Evolutionary conservation across 106 monocot genomes (phyloP), one percentile per base, ranked within the genome.

Genomic region (Phalaenopsis aphrodite): DNA sequence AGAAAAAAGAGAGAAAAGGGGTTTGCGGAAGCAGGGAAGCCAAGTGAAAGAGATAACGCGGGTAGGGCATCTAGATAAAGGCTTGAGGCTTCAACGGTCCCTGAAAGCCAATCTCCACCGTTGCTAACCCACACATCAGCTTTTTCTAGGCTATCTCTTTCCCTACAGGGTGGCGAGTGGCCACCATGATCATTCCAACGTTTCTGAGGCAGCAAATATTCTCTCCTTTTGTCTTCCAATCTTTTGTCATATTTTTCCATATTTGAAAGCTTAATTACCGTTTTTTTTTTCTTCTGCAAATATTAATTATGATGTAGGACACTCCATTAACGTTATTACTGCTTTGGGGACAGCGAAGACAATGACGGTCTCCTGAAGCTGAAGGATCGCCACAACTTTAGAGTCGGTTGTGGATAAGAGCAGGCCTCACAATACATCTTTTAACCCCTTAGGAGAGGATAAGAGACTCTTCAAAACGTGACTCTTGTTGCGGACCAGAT

Each of bases 151-250:
- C 43, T 12, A 52, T 52, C 74, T 6, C 42, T 74, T 74, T 43
- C 74, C 5, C 12, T 74, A 43, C 8, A 15, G 74, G 10, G 74
- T 37, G 42, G 43, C 74, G 43, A 43, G 37, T 18, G 4, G 19
- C 74, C 42, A 74, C 19, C 74, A 41, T 74, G 74, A 74, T 74
- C 43, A 43, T 8, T 45, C 18, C 19, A 4, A 23, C 74, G 43
- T 17, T 74, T 74, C 74, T 74, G 74, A 74, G 74, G 74, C 74
- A 43, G 43, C 42, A 74, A 74, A 45, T 42, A 8, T 42, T 74
- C 42, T 6, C 19, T 19, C 1, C 16, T 74, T 15, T 43, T 43
- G 42, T n/a, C 12, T 45, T 64, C 21, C 64, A 64, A 64, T 64
- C 64, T 64, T n/a, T 21, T 12, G 5, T 24, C 5, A 64, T 3